Evolutionary conservation across 129 eudicot genomes (phyloP), one percentile per base, ranked within the genome.

Genomic region (Centella asiatica): DNA sequence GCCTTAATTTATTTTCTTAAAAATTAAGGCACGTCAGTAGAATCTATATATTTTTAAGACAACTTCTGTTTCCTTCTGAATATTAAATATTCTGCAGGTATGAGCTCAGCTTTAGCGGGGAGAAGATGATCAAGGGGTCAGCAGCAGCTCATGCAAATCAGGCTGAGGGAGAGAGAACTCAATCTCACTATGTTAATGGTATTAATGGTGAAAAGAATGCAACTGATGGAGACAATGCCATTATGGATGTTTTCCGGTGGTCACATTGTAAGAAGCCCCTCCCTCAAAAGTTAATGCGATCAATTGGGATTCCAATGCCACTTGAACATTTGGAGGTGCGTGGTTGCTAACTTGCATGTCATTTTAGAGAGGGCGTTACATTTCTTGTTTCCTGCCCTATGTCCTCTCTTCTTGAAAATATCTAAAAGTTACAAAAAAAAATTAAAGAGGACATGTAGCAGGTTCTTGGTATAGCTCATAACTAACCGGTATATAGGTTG

Each of bases 61-160:
- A 24, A 54, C 14, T 28, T 46, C 44, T 45, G 23, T 23, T 24
- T 51, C 29, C 49, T 54, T 50, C 44, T 31, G 65, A 57, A 40
- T 66, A 31, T 59, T 37, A 7, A 24, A 18, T 25, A 48, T 29
- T 62, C 20, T 78, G 46, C 69, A 90, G 97, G 85, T 93, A 80
- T 71, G 99, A 93, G 80, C 99, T 93, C 59, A 84, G 99, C 76
- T 93, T 82, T 69, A 76, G 60, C 42, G 95, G 95, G 55, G 99
- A 92, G 79, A 92, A 85, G 76, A 61, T 74, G 60, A 85, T 85
- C 23, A 83, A 78, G 80, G 64, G 83, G 42, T 28, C 69, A 26
- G 15, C 74, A 60, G 60, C 66, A 37, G 61, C 75, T 57, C 85
- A 69, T 53, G 70, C 51, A 25, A 70, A 45, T 60, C 90, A 82